phyloP scores from a whole-genome alignment of 225 moss, liverwort and hornwort genomes.

The Pseudisothecium myosuroides region DNA sequence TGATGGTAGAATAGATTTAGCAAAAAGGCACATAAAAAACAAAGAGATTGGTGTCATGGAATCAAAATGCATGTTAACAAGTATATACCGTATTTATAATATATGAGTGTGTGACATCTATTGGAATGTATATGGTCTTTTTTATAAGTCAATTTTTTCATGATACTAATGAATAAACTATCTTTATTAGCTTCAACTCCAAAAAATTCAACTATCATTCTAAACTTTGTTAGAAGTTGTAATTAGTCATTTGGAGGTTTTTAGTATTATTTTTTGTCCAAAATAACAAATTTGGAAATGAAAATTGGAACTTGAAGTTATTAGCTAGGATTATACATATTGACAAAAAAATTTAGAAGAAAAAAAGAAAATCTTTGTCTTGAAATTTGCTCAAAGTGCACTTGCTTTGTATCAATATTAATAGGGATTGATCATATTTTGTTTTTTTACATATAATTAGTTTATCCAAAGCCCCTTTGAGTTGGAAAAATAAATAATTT shows the following conservation, averaged over 20 bases:
- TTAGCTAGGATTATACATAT: not conserved
- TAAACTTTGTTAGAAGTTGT: too few species aligned
- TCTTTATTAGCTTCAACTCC: not conserved
- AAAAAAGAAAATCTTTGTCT: not conserved
- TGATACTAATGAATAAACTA: not conserved
- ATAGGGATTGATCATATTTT: not conserved
- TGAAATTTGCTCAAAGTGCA: not conserved
- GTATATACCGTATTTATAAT: too few species aligned
- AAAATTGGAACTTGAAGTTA: not conserved
- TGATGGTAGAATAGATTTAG: not conserved
- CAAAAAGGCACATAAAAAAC: not conserved
- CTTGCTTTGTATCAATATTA: not conserved
- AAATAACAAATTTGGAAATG: not conserved
- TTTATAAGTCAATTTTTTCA: not conserved
- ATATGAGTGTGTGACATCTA: not conserved
- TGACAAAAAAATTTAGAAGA: not conserved
- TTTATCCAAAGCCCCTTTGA: not conserved
- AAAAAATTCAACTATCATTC: too few species aligned
- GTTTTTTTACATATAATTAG: not conserved
- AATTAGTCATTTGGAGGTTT: not conserved
- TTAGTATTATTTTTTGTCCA: not conserved
- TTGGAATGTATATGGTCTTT: not conserved
- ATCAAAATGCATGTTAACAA: not conserved
- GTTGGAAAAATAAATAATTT: not conserved
- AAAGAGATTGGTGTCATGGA: not conserved